Conservation (phyloP, 129 eudicot species). For the Ambrosia artemisiifolia region DNA sequence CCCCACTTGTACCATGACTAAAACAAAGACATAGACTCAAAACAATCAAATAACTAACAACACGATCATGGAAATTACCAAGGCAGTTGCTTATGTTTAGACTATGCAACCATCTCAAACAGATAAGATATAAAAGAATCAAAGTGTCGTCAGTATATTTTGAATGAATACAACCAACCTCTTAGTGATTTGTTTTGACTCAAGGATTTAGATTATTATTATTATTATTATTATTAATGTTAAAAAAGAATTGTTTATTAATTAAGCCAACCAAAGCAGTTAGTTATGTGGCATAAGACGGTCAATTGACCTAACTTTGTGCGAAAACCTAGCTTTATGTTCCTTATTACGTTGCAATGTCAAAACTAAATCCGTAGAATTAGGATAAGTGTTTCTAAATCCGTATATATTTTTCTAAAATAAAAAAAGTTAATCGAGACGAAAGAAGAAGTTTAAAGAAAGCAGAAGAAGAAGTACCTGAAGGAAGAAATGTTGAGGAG, state of each 20-base stretch:
- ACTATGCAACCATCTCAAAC: not conserved
- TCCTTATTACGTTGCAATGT: too few species aligned
- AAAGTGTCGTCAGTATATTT: too few species aligned
- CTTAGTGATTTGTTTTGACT: not conserved
- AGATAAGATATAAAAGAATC: too few species aligned
- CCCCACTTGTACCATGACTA: not conserved
- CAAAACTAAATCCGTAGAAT: not conserved
- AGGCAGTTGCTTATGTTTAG: not conserved
- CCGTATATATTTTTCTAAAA: too few species aligned
- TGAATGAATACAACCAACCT: conserved; percentile 2
- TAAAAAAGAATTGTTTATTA: not conserved
- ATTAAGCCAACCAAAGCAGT: not conserved
- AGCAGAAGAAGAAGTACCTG: not conserved
- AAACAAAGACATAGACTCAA: too few species aligned
- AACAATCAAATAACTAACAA: not conserved
- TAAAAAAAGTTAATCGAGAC: not conserved
- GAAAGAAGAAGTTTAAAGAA: not conserved
- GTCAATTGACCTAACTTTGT: not conserved
- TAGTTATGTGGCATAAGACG: not conserved
- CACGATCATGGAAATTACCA: not conserved
- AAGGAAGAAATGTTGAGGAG: conserved; percentile 21
- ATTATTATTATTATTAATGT: not conserved
- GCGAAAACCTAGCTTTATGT: not conserved
- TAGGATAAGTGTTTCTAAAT: not conserved
- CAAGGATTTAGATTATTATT: not conserved